A percentile compares a stretch with the other conserved stretches of the same genome.
These are phyloP conservation scores for Penicillium corylophilum DNA, from an alignment of 2,329 filamentous ascomycete genomes.

Conservation along the genomic window DNA sequence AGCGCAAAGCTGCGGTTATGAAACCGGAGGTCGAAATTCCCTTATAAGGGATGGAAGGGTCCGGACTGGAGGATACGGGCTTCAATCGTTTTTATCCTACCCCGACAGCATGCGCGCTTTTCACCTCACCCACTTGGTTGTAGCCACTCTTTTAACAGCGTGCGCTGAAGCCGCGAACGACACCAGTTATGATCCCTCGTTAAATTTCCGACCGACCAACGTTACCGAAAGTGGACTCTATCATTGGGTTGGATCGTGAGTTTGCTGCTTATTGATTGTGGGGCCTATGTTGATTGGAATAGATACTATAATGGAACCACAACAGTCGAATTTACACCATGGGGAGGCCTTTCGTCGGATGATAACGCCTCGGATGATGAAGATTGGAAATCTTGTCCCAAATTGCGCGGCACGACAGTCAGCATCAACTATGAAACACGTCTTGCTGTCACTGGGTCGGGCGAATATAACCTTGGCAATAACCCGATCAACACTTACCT, in stretches of 20 bases:
- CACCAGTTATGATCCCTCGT: neutral
- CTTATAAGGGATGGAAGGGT: neutral
- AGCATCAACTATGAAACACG: neutral
- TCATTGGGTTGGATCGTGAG: conserved; percentile 1
- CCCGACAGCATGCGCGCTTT: neutral
- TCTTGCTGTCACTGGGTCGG: neutral
- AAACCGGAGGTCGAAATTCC: neutral
- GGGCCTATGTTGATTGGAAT: neutral
- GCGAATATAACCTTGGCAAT: neutral
- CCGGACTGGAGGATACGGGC: neutral
- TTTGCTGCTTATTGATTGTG: neutral
- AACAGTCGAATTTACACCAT: neutral
- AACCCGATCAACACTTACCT: neutral
- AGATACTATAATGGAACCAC: conserved; percentile 1
- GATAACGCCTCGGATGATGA: neutral
- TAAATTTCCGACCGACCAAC: neutral
- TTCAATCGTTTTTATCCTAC: neutral
- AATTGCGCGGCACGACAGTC: neutral
- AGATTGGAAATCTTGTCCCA: neutral
- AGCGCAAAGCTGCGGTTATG: neutral
- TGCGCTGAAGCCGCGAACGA: neutral
- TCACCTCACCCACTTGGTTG: neutral
- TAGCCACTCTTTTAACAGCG: neutral
- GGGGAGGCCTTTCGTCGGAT: neutral
- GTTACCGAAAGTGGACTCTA: neutral